phyloP scores from a whole-genome alignment of 2,329 filamentous ascomycete genomes.

The Elsinoe perseae region DNA sequence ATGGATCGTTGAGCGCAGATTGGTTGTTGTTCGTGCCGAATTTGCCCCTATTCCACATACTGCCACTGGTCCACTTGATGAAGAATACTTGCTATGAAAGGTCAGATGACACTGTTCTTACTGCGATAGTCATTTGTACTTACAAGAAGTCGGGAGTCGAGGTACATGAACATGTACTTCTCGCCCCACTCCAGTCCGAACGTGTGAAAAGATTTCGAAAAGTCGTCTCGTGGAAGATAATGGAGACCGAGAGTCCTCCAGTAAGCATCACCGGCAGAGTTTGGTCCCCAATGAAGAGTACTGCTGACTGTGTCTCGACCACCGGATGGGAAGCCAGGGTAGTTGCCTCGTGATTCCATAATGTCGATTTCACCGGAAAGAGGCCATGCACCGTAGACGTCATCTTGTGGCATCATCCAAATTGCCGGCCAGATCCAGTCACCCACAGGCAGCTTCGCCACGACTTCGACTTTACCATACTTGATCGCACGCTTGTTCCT shows the following conservation, averaged over 20 bases:
- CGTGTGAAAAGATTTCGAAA: constrained; percentile 41
- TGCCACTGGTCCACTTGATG: constrained; percentile 8
- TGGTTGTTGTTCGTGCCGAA: constrained; percentile 57
- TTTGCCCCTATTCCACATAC: constrained; percentile 57
- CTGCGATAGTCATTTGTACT: constrained; percentile 1
- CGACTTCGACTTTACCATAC: constrained; percentile 48
- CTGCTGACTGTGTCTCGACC: constrained; percentile 39
- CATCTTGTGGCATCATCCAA: constrained; percentile 45
- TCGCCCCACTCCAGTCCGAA: constrained; percentile 48
- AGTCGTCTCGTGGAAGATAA: constrained; percentile 30
- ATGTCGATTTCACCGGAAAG: constrained; percentile 49
- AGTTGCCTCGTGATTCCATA: constrained; percentile 44
- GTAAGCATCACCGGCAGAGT: constrained; percentile 23
- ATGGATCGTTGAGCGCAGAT: constrained; percentile 55
- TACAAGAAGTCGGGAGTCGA: constrained; percentile 37
- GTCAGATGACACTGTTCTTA: not conserved
- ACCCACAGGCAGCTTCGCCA: constrained; percentile 45
- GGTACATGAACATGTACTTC: constrained; percentile 48
- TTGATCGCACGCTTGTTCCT: constrained; percentile 40
- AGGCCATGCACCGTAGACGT: constrained; percentile 46
- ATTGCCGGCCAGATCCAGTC: constrained; percentile 51
- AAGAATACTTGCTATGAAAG: constrained; percentile 16
- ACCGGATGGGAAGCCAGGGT: constrained; percentile 31
- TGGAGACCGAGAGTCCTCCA: constrained; percentile 27
- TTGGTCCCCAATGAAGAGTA: constrained; percentile 43